Base-by-base conservation (phyloP, 1,139 yeast genomes). In the Pichia sp. region DNA sequence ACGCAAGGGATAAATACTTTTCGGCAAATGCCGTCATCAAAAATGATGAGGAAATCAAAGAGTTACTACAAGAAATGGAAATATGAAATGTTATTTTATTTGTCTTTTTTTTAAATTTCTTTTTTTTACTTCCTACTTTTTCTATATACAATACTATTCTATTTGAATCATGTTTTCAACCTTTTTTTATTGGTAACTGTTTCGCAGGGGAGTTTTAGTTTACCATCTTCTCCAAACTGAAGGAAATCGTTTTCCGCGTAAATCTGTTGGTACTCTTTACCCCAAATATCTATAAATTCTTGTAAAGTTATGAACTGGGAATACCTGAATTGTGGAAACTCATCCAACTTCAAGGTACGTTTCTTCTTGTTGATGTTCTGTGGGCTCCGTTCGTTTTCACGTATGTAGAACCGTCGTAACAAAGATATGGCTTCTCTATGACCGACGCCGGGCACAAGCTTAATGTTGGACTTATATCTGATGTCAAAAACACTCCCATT, bases 331-430 rank as follows among this genome's bases (percentile, higher is more conserved):
- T 74, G 72, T 0, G 95, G 93, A 57, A 85, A 86, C 31, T 77
- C 81, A 50, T 82, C 78, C 30, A 76, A 75, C 52, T 89, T 90
- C 47, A 93, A 75, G n/a, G 78, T 81, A 55, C 95, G 78, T 57
- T 85, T 84, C 70, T 86, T 85, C 68, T 90, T 90, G 31, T 79
- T 73, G 62, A 87, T 82, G 1, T 96, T 95, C 29, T 71, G 77
- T 0, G 99, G 99, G 0, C 98, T 96, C 51, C 84, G 78, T 45
- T 80, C 84, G 69, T 93, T 93, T 67, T 90, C 96, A 66, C 82
- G 85, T 7, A 90, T 80, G 68, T 93, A 93, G 70, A 93, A 93
- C 65, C 82, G 80, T 54, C 99, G 75, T 42, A 93, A 72, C 49
- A 93, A 70, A 70, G 88, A 80, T 10, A 93, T 83, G 0, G 96